phyloP scores from a whole-genome alignment of 306 rosid genomes.

The Lotus japonicus region DNA sequence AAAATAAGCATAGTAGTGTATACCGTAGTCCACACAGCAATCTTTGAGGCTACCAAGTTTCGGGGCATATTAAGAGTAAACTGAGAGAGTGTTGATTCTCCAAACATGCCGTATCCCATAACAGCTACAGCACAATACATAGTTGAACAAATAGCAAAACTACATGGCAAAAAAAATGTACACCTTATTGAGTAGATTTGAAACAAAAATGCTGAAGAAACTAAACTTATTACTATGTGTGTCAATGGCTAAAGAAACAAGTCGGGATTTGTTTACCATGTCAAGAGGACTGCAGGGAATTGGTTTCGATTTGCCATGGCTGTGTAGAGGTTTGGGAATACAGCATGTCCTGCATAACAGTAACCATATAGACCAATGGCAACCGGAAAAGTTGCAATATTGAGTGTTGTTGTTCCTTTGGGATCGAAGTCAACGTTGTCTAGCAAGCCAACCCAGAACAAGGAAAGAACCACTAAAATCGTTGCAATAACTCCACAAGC shows the following conservation, averaged over 20 bases:
- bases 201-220: background rate
- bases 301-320: constrained; percentile 84
- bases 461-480: constrained; percentile 49
- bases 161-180: constrained; percentile 12
- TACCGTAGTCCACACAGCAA: constrained; percentile 98
- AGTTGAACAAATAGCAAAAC: constrained; percentile 64
- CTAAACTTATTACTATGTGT: background rate
- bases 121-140: constrained; percentile 67
- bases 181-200: background rate
- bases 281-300: constrained; percentile 69
- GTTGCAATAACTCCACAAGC: constrained; percentile 96
- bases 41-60: constrained; percentile 61
- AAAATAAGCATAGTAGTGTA: constrained; percentile 8
- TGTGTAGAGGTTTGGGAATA: constrained; percentile 85
- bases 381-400: constrained; percentile 75
- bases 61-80: constrained; percentile 90
- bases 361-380: constrained; percentile 93
- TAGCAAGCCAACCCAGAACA: constrained; percentile 75
- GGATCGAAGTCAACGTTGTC: constrained; percentile 56
- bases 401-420: constrained; percentile 52
- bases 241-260: background rate
- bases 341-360: constrained; percentile 97
- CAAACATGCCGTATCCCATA: constrained; percentile 83
- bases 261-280: constrained; percentile 47
- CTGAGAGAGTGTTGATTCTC: constrained; percentile 60